phyloP scores from a whole-genome alignment of 176 grass and related monocot genomes.

The Triticum dicoccoides region DNA sequence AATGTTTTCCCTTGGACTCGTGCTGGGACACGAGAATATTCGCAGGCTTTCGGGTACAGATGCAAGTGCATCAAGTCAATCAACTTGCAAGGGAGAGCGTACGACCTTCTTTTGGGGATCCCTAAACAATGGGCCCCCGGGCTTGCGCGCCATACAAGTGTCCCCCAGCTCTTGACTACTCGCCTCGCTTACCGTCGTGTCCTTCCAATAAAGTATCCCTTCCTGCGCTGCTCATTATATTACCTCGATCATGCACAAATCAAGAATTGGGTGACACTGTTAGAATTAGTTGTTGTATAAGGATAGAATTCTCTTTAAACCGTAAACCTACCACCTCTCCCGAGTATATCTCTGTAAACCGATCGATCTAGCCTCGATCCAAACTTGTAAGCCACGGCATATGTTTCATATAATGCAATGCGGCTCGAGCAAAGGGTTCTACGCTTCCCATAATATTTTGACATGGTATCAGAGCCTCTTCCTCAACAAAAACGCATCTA shows the following conservation, averaged over 20 bases:
- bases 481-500: too few species aligned
- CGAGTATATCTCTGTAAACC: too few species aligned
- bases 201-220: not conserved
- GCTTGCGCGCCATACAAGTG: slow-evolving; percentile 5
- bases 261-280: not conserved
- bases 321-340: too few species aligned
- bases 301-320: too few species aligned
- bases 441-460: too few species aligned
- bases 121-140: slow-evolving; percentile 11
- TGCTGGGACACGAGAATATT: slow-evolving; percentile 20
- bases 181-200: not conserved
- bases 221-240: too few species aligned
- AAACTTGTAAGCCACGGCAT: too few species aligned
- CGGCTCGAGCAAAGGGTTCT: too few species aligned
- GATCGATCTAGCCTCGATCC: too few species aligned
- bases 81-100: slow-evolving; percentile 1
- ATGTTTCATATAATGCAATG: too few species aligned
- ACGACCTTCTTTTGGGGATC: slow-evolving; percentile 23
- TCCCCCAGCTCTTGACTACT: not conserved
- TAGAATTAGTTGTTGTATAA: too few species aligned
- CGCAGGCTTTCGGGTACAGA: not conserved
- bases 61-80: slow-evolving; percentile 3
- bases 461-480: too few species aligned
- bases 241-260: not conserved
- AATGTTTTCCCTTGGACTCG: slow-evolving; percentile 23